These are phyloP conservation scores for Psilocybe subaeruginosa DNA, from an alignment of 768 basidiomycete genomes.

Conservation along the genomic window DNA sequence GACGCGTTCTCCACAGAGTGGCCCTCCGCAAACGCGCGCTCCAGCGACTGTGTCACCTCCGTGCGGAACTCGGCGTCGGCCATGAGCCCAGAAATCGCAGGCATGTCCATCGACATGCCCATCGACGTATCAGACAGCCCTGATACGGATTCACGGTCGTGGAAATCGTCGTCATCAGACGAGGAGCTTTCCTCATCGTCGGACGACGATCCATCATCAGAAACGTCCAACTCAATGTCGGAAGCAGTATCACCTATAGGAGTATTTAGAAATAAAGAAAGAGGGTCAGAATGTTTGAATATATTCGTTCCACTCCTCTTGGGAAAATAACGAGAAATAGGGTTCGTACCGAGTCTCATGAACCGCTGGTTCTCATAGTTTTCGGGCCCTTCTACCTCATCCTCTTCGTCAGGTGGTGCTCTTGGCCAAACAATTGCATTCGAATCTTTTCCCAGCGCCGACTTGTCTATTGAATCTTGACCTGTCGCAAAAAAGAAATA, in stretches of 20 bases:
- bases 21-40: slow-evolving; percentile 89
- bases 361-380: slow-evolving; percentile 67
- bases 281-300: not conserved
- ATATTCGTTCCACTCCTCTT: not conserved
- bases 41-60: slow-evolving; percentile 84
- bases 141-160: slow-evolving; percentile 37
- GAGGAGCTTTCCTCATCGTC: slow-evolving; percentile 43
- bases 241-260: slow-evolving; percentile 59
- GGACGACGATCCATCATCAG: slow-evolving; percentile 64
- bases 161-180: slow-evolving; percentile 42
- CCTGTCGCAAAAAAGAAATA: slow-evolving; percentile 33
- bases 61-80: slow-evolving; percentile 71
- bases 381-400: slow-evolving; percentile 64
- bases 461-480: slow-evolving; percentile 46
- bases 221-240: slow-evolving; percentile 53
- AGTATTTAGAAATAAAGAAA: not conserved
- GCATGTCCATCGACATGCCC: slow-evolving; percentile 38
- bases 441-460: slow-evolving; percentile 64
- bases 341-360: slow-evolving; percentile 68
- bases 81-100: slow-evolving; percentile 36
- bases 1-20: slow-evolving; percentile 93
- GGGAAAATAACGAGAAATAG: not conserved
- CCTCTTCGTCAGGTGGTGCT: slow-evolving; percentile 63
- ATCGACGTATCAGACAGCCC: slow-evolving; percentile 54
- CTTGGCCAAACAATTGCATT: slow-evolving; percentile 86